Conservation (phyloP, 2,329 filamentous ascomycete species). For the Colletotrichum sp. region DNA sequence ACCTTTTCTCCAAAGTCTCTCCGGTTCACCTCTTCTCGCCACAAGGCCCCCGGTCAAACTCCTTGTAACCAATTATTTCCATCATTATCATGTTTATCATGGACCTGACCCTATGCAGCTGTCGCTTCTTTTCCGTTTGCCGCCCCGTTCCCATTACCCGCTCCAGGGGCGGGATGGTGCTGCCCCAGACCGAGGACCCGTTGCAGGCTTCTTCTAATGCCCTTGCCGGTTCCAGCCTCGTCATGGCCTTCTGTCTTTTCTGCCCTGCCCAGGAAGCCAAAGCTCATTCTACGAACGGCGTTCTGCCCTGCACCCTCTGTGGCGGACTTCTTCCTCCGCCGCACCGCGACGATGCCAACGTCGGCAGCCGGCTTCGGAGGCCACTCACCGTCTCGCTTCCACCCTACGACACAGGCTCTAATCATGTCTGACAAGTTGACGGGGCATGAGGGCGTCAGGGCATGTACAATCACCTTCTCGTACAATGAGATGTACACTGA, state of each 20-base stretch:
- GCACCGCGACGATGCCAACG: slow-evolving; percentile 41
- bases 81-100: slow-evolving; percentile 1
- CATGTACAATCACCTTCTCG: slow-evolving; percentile 83
- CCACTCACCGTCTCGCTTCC: slow-evolving; percentile 95
- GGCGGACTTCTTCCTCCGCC: slow-evolving; percentile 43
- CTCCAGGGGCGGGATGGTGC: background rate
- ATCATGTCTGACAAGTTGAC: slow-evolving; percentile 87
- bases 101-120: background rate
- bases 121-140: background rate
- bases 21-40: background rate
- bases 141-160: background rate
- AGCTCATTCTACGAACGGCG: slow-evolving; percentile 48
- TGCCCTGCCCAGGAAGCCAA: slow-evolving; percentile 48
- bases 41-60: background rate
- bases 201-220: slow-evolving; percentile 51
- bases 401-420: slow-evolving; percentile 82
- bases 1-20: background rate
- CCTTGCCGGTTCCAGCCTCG: slow-evolving; percentile 37
- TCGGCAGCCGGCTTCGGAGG: slow-evolving; percentile 67
- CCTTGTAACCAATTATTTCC: background rate
- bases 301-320: slow-evolving; percentile 26
- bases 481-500: slow-evolving; percentile 83
- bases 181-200: slow-evolving; percentile 48
- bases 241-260: slow-evolving; percentile 38
- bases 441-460: slow-evolving; percentile 82